Base-by-base conservation (phyloP, 2,329 filamentous ascomycete genomes). In the Annulohypoxylon truncatum region DNA sequence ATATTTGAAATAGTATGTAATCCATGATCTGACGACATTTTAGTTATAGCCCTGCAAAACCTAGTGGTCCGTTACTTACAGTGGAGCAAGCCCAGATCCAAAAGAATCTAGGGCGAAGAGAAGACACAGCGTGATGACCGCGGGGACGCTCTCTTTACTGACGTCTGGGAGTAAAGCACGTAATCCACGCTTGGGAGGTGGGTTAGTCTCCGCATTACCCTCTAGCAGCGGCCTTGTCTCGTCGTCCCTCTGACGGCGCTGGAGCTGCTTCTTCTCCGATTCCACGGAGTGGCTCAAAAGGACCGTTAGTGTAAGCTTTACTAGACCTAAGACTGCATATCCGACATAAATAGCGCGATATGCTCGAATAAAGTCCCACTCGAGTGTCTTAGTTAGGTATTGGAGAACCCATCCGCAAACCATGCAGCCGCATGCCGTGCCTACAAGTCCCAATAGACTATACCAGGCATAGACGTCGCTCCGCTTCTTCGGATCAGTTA, bases 71-170 rank as follows among this genome's bases (percentile, higher is more conserved):
- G 10, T 81, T 82, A 80, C 85, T 76, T 79, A 89, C 82, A 88
- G 73, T 20, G 88, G 87, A 3, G 89, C 89, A 75, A 94, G 84
- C 1, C 92, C 91, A 1, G 88, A 90, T 1, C 90, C 90, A 15
- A 76, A 72, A 0, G 73, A 73, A 35, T 76, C 73, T 1, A 76
- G 51, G 8, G 63, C 72, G 46, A 75, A 74, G 4, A 95, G 80
- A 6, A 90, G 67, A 73, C 89, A 91, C 0, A 95, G 81, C 52
- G 88, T 86, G 54, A 85, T 75, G 4, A 92, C 80, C 28, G 89
- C 82, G 0, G 79, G 72, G 5, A 83, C 79, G 13, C 73, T 76
- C 28, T 72, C 72, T 33, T 65, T 73, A 26, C 70, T 72, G 20
- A 93, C 87, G 1, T 84, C 79, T 0, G 87, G 84, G 28, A 91